A percentile compares a stretch with the other conserved stretches of the same genome.
Conservation (phyloP, 768 basidiomycete species). For the Pilatotrama ljubarskyi region DNA sequence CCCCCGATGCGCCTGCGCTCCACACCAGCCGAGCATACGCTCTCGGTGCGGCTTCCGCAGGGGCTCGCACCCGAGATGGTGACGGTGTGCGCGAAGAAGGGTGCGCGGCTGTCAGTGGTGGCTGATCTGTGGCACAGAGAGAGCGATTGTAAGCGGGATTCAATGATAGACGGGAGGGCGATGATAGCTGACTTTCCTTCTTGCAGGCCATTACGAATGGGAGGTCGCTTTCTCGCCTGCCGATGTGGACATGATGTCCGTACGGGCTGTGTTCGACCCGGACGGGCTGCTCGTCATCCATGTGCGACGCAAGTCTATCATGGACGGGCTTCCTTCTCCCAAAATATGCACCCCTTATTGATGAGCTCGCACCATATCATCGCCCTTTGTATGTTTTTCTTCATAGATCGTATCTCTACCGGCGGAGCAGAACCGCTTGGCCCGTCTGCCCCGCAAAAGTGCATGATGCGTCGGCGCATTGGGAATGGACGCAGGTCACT, state of each 20-base stretch:
- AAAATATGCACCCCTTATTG: slow-evolving; percentile 1
- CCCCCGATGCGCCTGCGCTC: slow-evolving; percentile 49
- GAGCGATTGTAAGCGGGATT: slow-evolving; percentile 49
- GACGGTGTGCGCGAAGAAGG: slow-evolving; percentile 59
- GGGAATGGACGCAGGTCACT: too few species aligned
- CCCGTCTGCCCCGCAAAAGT: too few species aligned
- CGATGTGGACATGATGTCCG: slow-evolving; percentile 54
- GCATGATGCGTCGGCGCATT: too few species aligned
- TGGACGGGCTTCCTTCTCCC: not conserved
- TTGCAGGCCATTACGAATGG: slow-evolving; percentile 62
- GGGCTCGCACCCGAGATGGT: slow-evolving; percentile 61
- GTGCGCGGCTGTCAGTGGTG: slow-evolving; percentile 55
- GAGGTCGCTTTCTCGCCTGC: slow-evolving; percentile 52
- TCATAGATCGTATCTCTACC: too few species aligned
- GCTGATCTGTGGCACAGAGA: slow-evolving; percentile 67
- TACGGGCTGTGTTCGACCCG: slow-evolving; percentile 47
- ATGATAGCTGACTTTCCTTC: not conserved
- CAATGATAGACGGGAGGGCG: not conserved
- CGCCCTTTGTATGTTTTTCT: not conserved
- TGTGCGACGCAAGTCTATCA: slow-evolving; percentile 11
- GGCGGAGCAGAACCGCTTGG: too few species aligned
- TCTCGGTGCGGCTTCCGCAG: slow-evolving; percentile 51
- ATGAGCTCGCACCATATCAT: not conserved
- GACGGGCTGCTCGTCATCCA: slow-evolving; percentile 17
- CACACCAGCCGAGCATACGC: slow-evolving; percentile 40